Evolutionary conservation across 495 filamentous ascomycete species (phyloP), one percentile per base, ranked within the genome.

Genomic region (Penicillium waksmanii): DNA sequence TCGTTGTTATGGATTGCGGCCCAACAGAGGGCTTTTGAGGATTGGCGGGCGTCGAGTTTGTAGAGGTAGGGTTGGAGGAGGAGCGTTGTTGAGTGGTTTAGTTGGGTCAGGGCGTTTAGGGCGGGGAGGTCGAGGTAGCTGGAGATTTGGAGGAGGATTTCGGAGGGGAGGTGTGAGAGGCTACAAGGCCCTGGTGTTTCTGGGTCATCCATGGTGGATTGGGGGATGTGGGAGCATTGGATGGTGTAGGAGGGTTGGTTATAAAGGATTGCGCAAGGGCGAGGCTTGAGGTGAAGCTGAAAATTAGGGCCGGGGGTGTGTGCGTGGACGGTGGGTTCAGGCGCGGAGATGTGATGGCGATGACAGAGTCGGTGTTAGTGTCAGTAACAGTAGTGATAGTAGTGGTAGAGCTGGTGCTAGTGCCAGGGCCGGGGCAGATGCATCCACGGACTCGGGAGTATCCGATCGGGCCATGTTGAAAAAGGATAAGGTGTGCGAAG

Each of bases 41-140:
- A 12, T 38, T 54, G 21, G 6, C 13, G 21, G 18, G 47, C 60
- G 51, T 66, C 57, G 31, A 42, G 60, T 9, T 52, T 59, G 52
- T 66, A 69, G 34, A 69, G 63, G 9, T 9, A 42, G 5, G 40
- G 35, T 33, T 51, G 64, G 34, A 69, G 56, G 53, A 69, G 66
- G 12, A 17, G 13, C 53, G 64, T 18, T 55, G 57, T 47, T 23
- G 42, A 40, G 23, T 35, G 47, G 44, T 57, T 64, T 23, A 53
- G 54, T 34, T 51, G 43, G 15, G 51, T 51, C 35, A 69, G 52
- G 51, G 66, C 55, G 40, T 59, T 66, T 11, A 69, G 48, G 9
- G 53, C 23, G 8, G 10, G 12, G 17, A 25, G 23, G 10, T 21
- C 11, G 18, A 68, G 57, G 53, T 47, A 63, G 7, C 40, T 36